Evolutionary conservation across 805 yeast genomes (phyloP).

Genomic region (Starmera caribaea): DNA sequence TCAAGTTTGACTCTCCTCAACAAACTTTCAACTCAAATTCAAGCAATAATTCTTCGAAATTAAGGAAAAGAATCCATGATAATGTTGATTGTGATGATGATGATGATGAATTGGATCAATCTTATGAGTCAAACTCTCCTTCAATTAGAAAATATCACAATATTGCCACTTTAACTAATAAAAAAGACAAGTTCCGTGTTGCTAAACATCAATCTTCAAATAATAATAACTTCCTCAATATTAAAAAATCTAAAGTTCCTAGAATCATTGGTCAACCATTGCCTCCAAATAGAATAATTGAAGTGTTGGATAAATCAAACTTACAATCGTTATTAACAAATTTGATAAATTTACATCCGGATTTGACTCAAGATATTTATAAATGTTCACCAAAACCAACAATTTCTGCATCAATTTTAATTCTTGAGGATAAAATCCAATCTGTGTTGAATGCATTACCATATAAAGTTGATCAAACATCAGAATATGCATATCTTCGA

Average conservation of each 20-base stretch:
- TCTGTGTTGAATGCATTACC: slow-evolving; percentile 47
- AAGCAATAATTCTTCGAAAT: neutral
- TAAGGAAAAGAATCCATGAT: slow-evolving; percentile 9
- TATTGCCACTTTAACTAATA: neutral
- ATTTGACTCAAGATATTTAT: slow-evolving; percentile 40
- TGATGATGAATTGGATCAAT: neutral
- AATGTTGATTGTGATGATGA: slow-evolving; percentile 6
- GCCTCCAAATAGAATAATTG: slow-evolving; percentile 56
- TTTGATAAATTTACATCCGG: slow-evolving; percentile 54
- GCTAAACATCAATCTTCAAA: slow-evolving; percentile 1
- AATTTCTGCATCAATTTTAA: slow-evolving; percentile 37
- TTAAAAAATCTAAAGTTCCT: slow-evolving; percentile 10
- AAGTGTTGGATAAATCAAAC: slow-evolving; percentile 50
- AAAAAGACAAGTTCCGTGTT: slow-evolving; percentile 6
- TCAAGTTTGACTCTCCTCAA: no score
- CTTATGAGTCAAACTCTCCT: no score
- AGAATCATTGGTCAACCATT: slow-evolving; percentile 45
- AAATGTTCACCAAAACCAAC: slow-evolving; percentile 49
- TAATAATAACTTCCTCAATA: slow-evolving; percentile 7
- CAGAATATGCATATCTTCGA: slow-evolving; percentile 71
- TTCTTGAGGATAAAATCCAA: slow-evolving; percentile 32
- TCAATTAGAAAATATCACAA: neutral
- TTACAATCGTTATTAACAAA: slow-evolving; percentile 42
- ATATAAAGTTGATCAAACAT: slow-evolving; percentile 59
- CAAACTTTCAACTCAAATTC: neutral